Evolutionary conservation across 148 eudicot species (phyloP).

Genomic region (Rhododendron vialii): DNA sequence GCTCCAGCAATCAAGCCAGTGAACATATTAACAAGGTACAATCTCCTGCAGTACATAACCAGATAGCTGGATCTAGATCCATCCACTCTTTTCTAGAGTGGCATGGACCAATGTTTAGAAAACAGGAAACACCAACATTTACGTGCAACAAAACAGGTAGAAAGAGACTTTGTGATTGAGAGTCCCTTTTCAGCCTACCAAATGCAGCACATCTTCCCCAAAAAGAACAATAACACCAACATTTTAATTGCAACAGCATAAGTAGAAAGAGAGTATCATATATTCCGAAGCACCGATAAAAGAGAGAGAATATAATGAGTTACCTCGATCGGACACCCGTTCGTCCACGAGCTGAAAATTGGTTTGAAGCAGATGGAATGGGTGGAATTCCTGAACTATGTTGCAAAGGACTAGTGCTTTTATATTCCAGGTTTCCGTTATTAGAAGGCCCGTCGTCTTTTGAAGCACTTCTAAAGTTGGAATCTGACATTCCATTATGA

Average conservation of each 20-base stretch:
- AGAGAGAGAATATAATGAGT: background rate
- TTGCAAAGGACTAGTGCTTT: slow-evolving; percentile 34
- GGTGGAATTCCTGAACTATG: slow-evolving; percentile 65
- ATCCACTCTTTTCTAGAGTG: background rate
- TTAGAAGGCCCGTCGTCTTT: slow-evolving; percentile 28
- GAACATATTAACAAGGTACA: background rate
- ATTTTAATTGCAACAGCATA: background rate
- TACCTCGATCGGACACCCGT: slow-evolving; percentile 85
- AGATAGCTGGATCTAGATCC: background rate
- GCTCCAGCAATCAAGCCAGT: background rate
- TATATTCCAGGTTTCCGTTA: slow-evolving; percentile 43
- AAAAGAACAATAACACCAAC: background rate
- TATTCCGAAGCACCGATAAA: background rate
- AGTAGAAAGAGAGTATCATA: background rate
- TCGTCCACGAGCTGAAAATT: slow-evolving; percentile 77
- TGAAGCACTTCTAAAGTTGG: slow-evolving; percentile 39
- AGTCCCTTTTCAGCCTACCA: background rate
- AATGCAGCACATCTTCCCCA: background rate
- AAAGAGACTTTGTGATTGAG: background rate
- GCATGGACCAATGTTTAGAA: background rate
- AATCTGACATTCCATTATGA: slow-evolving; percentile 48
- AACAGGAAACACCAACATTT: background rate
- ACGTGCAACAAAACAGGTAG: background rate
- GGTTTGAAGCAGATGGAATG: slow-evolving; percentile 65
- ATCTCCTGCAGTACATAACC: background rate